Evolutionary conservation across 129 eudicot genomes (phyloP), one percentile per base, ranked within the genome.

Genomic region (Logfia minima): DNA sequence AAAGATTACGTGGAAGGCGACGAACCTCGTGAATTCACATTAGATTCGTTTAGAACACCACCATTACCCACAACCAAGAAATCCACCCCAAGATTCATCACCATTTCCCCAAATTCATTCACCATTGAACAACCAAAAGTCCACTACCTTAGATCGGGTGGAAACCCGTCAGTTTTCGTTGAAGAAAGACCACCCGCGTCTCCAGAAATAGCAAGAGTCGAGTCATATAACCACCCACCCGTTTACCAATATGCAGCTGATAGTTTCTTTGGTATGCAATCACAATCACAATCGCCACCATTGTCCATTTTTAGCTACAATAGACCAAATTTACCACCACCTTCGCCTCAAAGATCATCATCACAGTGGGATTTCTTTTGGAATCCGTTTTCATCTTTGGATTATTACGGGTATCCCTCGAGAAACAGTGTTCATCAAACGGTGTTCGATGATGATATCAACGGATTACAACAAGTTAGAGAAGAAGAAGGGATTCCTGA

Each of bases 401-500:
- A 94, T 65, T 87, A 91, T 64, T 91, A 87, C 79, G 99, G 96
- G 18, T 91, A 89, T 82, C 81, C 90, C 34, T 75, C 81, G 1
- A 86, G 93, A 70, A 82, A 85, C 66, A 83, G 79, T 64, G 82
- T 87, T 48, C 93, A 89, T 34, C 93, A 85, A 45, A 64, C 84
- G 5, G 79, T 77, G 71, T 56, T 89, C 29, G 97, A 91, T 59
- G 99, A 94, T 76, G 98, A 93, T 71, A 71, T 75, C 52, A 82
- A 68, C 2, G 96, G 96, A 18, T 70, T 91, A 29, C 86, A 86
- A 76, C 97, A 94, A 79, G 97, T 94, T 74, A 83, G 99, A 68
- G 96, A 94, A 82, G 96, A 89, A 78, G 99, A 94, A 88, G 97
- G 99, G 68, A 94, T 94, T 68, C 97, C 99, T 7, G 99, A 94